Evolutionary conservation across 345 rosid genomes (phyloP), one percentile per base, ranked within the genome.

Genomic region (Draba incana): DNA sequence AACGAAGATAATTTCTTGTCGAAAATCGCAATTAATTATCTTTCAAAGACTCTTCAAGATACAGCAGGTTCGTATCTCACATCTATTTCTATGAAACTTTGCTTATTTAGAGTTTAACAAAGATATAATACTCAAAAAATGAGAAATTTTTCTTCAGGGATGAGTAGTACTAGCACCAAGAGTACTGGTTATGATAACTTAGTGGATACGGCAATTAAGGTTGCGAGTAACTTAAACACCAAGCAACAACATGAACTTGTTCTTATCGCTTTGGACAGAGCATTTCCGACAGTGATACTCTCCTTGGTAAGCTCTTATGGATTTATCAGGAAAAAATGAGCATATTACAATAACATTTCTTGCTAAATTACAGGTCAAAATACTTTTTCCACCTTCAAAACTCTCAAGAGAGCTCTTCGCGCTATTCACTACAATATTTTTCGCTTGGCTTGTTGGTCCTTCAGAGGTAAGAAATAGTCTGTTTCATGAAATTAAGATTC

Each of bases 391-490:
- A 2, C 72, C 80, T 23, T 81, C 89, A 45, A 84, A 74, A 76
- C 77, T 85, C 39, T 72, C 86, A 30, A 84, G 99, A 67, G 97
- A 94, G 75, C 79, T 81, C 38, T 94, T 85, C 12, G 97, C 99
- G 0, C 77, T 81, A 66, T 91, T 89, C 81, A 91, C 96, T 64
- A 86, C 96, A 3, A 46, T 89, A 39, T 94, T 85, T 63, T 94
- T 94, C 8, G 76, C 81, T 47, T 94, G 99, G 99, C 86, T 94
- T 35, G 70, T 89, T 43, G 99, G 99, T 62, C 86, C 88, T 2
- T 87, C 92, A 44, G 85, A 85, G 95, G 97, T 91, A 74, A 69
- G 62, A 58, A 4, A 42, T 4, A 20, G 20, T 31, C 31, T 54
- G 24, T 43, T 54, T 54, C 38, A 27, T 28, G 31, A 41, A 8